Evolutionary conservation across 768 basidiomycete species (phyloP).

Genomic region (Phylloporus scabripes): DNA sequence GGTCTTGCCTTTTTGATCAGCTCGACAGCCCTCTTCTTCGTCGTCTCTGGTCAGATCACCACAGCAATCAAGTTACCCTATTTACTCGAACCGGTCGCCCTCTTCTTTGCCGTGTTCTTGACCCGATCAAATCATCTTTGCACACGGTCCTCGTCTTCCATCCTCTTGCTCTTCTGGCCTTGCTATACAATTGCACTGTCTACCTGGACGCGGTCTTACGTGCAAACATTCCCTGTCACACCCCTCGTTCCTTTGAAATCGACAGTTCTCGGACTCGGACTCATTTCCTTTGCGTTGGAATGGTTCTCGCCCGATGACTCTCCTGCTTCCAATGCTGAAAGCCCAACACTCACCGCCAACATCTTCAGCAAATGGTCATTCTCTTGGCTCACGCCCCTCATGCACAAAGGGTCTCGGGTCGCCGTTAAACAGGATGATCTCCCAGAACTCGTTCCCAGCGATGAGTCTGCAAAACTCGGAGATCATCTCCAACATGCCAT

Average conservation of each 20-base stretch:
- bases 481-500: slow-evolving; percentile 54
- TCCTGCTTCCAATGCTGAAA: slow-evolving; percentile 46
- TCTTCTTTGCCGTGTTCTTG: slow-evolving; percentile 29
- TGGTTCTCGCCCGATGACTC: slow-evolving; percentile 58
- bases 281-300: slow-evolving; percentile 60
- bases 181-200: slow-evolving; percentile 44
- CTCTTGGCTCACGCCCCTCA: slow-evolving; percentile 77
- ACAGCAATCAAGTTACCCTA: slow-evolving; percentile 44
- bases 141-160: slow-evolving; percentile 61
- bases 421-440: slow-evolving; percentile 85
- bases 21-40: slow-evolving; percentile 36
- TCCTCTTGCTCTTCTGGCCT: slow-evolving; percentile 82
- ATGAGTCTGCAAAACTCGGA: slow-evolving; percentile 69
- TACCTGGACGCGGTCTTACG: slow-evolving; percentile 58
- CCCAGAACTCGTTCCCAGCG: slow-evolving; percentile 60
- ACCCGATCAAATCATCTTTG: slow-evolving; percentile 61
- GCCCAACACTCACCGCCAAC: slow-evolving; percentile 71
- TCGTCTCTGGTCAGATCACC: slow-evolving; percentile 34
- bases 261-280: slow-evolving; percentile 38
- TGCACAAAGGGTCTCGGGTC: slow-evolving; percentile 61
- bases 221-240: slow-evolving; percentile 28
- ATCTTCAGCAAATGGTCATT: slow-evolving; percentile 82
- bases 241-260: slow-evolving; percentile 43
- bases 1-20: slow-evolving; percentile 44
- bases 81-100: slow-evolving; percentile 52